phyloP scores from a whole-genome alignment of 2,329 filamentous ascomycete species.

The Xylariaceae sp. region DNA sequence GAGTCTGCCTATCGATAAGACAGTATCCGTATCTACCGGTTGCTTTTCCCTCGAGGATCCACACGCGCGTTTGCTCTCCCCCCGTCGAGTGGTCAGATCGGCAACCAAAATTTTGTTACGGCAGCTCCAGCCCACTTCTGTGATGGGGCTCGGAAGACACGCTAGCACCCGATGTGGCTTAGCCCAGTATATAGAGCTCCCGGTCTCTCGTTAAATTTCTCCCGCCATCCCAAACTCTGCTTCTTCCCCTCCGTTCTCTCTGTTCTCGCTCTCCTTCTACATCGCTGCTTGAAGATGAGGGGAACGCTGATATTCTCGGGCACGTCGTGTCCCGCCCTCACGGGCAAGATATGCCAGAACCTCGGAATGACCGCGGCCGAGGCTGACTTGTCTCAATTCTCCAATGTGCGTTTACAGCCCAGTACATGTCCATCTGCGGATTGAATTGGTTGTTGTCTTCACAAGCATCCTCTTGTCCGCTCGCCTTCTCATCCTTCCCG shows the following conservation, averaged over 20 bases:
- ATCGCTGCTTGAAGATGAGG: conserved; percentile 43
- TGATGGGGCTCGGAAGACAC: neutral
- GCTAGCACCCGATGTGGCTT: neutral
- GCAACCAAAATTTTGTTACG: neutral
- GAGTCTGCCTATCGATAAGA: no score
- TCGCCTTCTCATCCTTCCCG: neutral
- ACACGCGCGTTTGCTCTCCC: neutral
- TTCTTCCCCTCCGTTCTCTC: conserved; percentile 26
- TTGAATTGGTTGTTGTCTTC: conserved; percentile 6
- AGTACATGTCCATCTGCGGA: conserved; percentile 1
- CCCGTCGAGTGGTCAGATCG: neutral
- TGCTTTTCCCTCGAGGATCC: no score
- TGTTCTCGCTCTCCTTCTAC: conserved; percentile 26
- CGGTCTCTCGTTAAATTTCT: conserved; percentile 13
- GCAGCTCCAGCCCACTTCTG: neutral
- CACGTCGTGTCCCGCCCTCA: conserved; percentile 61
- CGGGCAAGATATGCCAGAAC: conserved; percentile 62
- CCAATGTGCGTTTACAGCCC: conserved; percentile 51
- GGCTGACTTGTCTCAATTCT: conserved; percentile 64
- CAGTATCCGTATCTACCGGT: no score
- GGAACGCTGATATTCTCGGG: conserved; percentile 64
- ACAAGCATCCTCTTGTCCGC: neutral
- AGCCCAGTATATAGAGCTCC: conserved; percentile 1
- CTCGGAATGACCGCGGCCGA: conserved; percentile 60
- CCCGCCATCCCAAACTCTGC: conserved; percentile 21